Percentiles rank a stretch among this genome's conserved stretches.
Evolutionary conservation across 306 rosid genomes (phyloP).

Genomic region (peach (Prunus persica)): DNA sequence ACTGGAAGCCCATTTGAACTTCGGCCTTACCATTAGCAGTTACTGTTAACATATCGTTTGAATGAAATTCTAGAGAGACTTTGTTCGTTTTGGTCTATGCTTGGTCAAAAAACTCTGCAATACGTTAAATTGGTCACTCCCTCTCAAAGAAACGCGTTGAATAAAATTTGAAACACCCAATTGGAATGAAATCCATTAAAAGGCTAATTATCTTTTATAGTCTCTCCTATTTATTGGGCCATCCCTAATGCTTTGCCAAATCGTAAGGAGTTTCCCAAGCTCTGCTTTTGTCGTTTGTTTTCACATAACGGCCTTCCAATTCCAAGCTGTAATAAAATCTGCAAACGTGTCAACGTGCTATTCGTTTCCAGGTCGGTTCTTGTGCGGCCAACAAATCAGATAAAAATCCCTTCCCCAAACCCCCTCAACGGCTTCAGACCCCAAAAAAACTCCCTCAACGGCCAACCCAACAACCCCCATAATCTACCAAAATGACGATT

Average conservation of each 20-base stretch:
- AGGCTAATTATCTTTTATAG: not conserved
- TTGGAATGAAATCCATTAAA: not conserved
- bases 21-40: no score
- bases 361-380: constrained; percentile 21
- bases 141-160: not conserved
- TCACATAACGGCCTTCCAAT: not conserved
- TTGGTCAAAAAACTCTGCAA: not conserved
- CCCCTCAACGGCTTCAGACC: not conserved
- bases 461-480: no score
- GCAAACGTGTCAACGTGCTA: not conserved
- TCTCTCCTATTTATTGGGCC: not conserved
- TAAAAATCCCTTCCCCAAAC: not conserved
- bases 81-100: not conserved
- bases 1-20: no score
- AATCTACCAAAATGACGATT: constrained; percentile 19
- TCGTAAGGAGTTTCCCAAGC: not conserved
- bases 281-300: not conserved
- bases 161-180: not conserved
- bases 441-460: not conserved
- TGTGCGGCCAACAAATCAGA: constrained; percentile 1
- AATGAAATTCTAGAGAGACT: no score
- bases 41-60: no score
- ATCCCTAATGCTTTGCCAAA: not conserved
- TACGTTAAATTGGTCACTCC: not conserved
- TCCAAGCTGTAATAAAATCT: not conserved